Conservation (phyloP, 2,329 filamentous ascomycete species). For the Pseudogymnoascus pannorum region DNA sequence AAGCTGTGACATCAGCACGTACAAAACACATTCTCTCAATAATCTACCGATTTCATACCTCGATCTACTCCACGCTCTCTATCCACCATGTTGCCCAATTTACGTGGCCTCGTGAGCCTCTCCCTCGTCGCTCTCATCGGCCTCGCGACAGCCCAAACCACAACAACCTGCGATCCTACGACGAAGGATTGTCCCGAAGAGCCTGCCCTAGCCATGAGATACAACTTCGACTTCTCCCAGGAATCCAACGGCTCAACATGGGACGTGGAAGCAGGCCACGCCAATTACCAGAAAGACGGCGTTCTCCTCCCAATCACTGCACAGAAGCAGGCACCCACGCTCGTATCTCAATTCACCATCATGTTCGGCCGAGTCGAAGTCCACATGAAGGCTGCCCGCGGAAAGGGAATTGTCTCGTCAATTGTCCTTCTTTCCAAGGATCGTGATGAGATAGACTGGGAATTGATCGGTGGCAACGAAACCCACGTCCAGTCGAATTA, state of each 20-base stretch:
- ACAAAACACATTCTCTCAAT: neutral
- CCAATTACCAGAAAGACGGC: slow-evolving; percentile 56
- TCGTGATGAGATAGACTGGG: slow-evolving; percentile 84
- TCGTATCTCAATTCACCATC: slow-evolving; percentile 75
- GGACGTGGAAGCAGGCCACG: slow-evolving; percentile 59
- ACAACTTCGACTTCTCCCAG: slow-evolving; percentile 60
- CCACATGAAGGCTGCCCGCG: slow-evolving; percentile 66
- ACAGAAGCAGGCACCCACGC: slow-evolving; percentile 68
- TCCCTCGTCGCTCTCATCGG: slow-evolving; percentile 23
- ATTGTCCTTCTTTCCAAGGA: slow-evolving; percentile 80
- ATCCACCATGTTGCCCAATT: neutral
- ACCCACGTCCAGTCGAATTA: slow-evolving; percentile 65
- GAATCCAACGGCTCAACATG: slow-evolving; percentile 51
- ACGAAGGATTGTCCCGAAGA: slow-evolving; percentile 63
- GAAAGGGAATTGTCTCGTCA: slow-evolving; percentile 70
- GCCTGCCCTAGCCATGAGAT: slow-evolving; percentile 58
- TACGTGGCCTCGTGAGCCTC: slow-evolving; percentile 2
- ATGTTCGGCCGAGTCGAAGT: slow-evolving; percentile 79
- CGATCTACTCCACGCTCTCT: neutral
- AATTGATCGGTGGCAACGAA: slow-evolving; percentile 64
- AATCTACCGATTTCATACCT: neutral
- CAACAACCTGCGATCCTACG: slow-evolving; percentile 69
- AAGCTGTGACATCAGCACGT: neutral
- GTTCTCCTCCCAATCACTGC: slow-evolving; percentile 65
- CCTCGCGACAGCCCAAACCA: slow-evolving; percentile 62